These are phyloP conservation scores for Fomitiporia mediterranea DNA, from an alignment of 1,284 basidiomycete species.

Conservation along the genomic window DNA sequence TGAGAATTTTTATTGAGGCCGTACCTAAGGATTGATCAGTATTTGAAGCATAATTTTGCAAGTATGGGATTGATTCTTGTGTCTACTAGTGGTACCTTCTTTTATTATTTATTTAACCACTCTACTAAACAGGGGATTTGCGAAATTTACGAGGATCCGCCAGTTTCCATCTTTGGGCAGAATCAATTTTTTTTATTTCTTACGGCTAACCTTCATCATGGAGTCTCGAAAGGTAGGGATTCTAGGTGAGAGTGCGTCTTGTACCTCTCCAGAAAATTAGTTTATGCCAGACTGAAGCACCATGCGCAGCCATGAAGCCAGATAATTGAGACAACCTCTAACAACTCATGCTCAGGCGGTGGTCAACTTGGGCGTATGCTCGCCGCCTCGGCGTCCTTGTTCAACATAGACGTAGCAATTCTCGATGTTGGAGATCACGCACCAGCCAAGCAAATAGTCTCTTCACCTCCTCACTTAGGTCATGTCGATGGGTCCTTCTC, in stretches of 20 bases:
- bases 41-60: background rate
- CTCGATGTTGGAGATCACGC: constrained; percentile 78
- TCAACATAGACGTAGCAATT: constrained; percentile 85
- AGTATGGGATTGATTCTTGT: background rate
- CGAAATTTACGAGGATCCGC: no score
- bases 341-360: constrained; percentile 57
- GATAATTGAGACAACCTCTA: background rate
- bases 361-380: constrained; percentile 99
- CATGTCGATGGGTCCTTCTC: constrained; percentile 93
- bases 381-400: constrained; percentile 82
- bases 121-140: no score
- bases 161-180: no score
- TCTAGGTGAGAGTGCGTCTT: constrained; percentile 55
- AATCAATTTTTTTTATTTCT: no score
- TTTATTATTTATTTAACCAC: no score
- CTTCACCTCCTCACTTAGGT: constrained; percentile 43
- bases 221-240: constrained; percentile 54
- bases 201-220: constrained; percentile 48
- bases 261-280: background rate
- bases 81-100: no score
- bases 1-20: no score
- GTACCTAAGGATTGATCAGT: no score
- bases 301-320: background rate
- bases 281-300: background rate
- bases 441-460: constrained; percentile 90